Percentiles rank a stretch among this genome's conserved stretches.
These are phyloP conservation scores for Solanum chmielewskii DNA, from an alignment of 257 asterid species.

Conservation along the genomic window DNA sequence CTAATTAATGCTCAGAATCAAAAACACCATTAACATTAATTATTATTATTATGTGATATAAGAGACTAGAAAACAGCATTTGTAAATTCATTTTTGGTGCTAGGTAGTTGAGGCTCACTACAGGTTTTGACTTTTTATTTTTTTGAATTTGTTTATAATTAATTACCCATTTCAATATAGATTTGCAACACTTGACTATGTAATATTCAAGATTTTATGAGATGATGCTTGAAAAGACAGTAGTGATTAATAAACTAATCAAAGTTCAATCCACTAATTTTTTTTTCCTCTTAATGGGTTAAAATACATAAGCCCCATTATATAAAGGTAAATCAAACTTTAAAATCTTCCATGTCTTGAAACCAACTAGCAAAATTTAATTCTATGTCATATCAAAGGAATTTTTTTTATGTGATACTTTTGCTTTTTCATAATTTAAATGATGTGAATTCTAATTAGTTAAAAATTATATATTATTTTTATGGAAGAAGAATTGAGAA, in stretches of 20 bases:
- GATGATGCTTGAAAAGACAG: constrained; percentile 8
- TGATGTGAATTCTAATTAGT: too few relatives aligned
- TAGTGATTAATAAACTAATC: neutral
- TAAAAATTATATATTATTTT: too few relatives aligned
- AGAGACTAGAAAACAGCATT: neutral
- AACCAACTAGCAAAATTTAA: neutral
- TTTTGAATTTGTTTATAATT: neutral
- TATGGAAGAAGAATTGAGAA: neutral
- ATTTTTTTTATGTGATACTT: neutral
- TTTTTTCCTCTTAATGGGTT: neutral
- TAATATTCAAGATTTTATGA: neutral
- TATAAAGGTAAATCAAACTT: constrained; percentile 3
- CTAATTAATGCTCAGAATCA: neutral
- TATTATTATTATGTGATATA: neutral
- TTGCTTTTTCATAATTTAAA: neutral
- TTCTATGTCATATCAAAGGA: neutral
- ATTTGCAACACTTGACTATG: neutral
- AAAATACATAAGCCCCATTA: constrained; percentile 3
- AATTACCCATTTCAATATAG: neutral
- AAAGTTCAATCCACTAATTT: neutral
- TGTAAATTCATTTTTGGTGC: neutral
- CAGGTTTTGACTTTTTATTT: neutral
- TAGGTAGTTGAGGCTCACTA: neutral
- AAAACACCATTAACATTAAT: neutral
- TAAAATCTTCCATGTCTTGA: neutral